These are phyloP conservation scores for Colletotrichum cuscutae DNA, from an alignment of 2,329 filamentous ascomycete genomes.

Conservation along the genomic window DNA sequence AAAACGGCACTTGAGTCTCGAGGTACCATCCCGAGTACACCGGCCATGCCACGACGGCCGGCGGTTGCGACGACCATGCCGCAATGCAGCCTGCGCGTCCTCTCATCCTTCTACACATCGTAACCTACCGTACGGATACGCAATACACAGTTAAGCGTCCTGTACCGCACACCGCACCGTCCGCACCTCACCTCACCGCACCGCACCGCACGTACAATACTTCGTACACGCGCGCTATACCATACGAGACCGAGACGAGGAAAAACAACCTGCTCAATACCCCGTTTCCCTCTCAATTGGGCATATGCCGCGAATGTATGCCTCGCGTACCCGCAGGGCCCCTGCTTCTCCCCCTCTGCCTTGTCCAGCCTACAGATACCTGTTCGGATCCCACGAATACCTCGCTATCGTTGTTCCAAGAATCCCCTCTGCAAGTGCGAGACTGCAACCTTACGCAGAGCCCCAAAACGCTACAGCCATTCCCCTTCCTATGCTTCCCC, in stretches of 20 bases:
- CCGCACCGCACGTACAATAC: constrained; percentile 1
- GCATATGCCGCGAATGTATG: constrained; percentile 25
- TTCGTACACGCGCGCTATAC: not conserved
- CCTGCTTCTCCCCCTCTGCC: constrained; percentile 8
- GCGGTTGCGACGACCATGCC: not conserved
- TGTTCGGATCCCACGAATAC: not conserved
- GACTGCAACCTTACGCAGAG: not conserved
- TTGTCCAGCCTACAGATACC: not conserved
- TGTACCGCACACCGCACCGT: not conserved
- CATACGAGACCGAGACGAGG: not conserved
- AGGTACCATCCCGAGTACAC: too few species aligned
- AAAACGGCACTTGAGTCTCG: too few species aligned
- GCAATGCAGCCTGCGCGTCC: too few species aligned
- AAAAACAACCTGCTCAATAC: constrained; percentile 18
- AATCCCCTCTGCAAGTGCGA: not conserved
- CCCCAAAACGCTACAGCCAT: not conserved
- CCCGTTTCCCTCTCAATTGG: constrained; percentile 14
- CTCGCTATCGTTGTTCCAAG: constrained; percentile 13
- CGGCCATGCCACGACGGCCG: too few species aligned
- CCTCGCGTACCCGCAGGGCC: constrained; percentile 15
- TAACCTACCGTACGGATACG: not conserved
- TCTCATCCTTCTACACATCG: not conserved
- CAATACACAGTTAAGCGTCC: not conserved
- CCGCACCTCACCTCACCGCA: not conserved
- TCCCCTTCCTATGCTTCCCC: not conserved